phyloP scores from a whole-genome alignment of 805 yeast genomes.

The Saturnispora galanensis region DNA sequence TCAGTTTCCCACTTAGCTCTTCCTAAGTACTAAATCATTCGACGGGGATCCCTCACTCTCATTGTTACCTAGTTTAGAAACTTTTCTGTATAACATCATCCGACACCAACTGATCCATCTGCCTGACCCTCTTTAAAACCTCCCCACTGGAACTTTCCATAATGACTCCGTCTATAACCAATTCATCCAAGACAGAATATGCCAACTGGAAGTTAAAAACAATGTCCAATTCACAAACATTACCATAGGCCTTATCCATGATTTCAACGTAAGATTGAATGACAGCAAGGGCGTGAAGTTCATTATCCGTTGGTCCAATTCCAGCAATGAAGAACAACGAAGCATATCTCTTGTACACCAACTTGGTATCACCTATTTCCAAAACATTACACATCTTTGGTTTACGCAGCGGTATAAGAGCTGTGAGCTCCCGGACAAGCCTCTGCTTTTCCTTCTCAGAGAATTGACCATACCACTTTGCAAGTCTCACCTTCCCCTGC shows the following conservation, averaged over 20 bases:
- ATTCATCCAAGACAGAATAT: conserved; percentile 83
- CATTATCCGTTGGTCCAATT: conserved; percentile 75
- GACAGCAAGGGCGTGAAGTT: conserved; percentile 71
- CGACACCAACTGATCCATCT: conserved; percentile 76
- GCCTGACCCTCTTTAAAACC: conserved; percentile 63
- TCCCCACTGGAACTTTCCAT: conserved; percentile 78
- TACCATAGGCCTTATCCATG: conserved; percentile 92
- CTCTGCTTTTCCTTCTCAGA: conserved; percentile 80
- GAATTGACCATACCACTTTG: conserved; percentile 86
- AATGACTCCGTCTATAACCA: conserved; percentile 78
- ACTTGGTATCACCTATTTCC: conserved; percentile 75
- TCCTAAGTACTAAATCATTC: too few species aligned
- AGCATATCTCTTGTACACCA: conserved; percentile 88
- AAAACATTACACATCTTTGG: conserved; percentile 93
- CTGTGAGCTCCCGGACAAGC: conserved; percentile 76
- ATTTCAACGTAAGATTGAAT: conserved; percentile 93
- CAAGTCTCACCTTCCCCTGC: conserved; percentile 88
- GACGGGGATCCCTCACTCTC: neutral
- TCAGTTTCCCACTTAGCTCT: too few species aligned
- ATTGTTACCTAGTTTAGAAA: neutral
- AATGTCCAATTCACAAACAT: conserved; percentile 93
- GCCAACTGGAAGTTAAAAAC: conserved; percentile 94
- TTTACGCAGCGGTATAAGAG: conserved; percentile 73
- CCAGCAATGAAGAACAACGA: conserved; percentile 86
- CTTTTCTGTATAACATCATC: conserved; percentile 5